Conservation (phyloP, 768 basidiomycete genomes). For the Chlorophyllum brunneum region DNA sequence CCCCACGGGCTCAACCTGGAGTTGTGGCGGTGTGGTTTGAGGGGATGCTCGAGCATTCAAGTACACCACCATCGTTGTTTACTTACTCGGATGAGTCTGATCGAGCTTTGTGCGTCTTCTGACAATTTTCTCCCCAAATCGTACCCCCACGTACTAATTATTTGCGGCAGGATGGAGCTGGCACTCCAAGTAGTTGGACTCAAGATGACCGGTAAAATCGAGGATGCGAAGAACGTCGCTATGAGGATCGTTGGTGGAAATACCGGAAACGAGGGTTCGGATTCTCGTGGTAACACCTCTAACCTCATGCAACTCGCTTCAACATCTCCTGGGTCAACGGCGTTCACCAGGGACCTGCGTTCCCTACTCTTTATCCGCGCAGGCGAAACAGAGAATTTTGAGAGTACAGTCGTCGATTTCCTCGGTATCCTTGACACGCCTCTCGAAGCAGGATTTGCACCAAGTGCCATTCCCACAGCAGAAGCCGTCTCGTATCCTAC, state of each 20-base stretch:
- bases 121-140: conserved; percentile 3
- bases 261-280: conserved; percentile 49
- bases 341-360: conserved; percentile 41
- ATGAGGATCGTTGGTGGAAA: conserved; percentile 82
- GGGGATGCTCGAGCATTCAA: conserved; percentile 52
- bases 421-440: conserved; percentile 73
- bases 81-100: conserved; percentile 92
- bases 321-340: conserved; percentile 27
- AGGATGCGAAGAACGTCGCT: conserved; percentile 90
- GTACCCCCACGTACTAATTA: conserved; percentile 12
- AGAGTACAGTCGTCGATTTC: conserved; percentile 75
- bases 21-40: conserved; percentile 89
- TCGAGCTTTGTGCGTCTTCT: conserved; percentile 60
- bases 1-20: conserved; percentile 77
- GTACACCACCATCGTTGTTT: conserved; percentile 61
- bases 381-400: conserved; percentile 60
- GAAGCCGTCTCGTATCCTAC: conserved; percentile 70
- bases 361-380: conserved; percentile 53
- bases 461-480: conserved; percentile 37
- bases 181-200: conserved; percentile 93
- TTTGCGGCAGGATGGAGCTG: conserved; percentile 76
- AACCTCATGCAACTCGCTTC: conserved; percentile 56
- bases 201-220: conserved; percentile 95
- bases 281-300: conserved; percentile 29
- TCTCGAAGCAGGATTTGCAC: conserved; percentile 36